Base-by-base conservation (phyloP, 1,139 yeast species). In the Candida labiduridarum region DNA sequence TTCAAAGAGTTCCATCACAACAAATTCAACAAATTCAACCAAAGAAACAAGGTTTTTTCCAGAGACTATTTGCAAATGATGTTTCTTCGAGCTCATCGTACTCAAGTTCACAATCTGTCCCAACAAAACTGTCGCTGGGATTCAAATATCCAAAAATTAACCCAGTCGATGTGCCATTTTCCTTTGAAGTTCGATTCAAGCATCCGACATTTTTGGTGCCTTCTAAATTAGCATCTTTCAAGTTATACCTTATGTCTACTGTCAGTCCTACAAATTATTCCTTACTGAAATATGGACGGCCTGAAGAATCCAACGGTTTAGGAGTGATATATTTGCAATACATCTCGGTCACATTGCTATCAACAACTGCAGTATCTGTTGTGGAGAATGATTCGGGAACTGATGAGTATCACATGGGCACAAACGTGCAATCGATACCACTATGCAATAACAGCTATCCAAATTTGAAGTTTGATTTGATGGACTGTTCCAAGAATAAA, bases 131-230 rank as follows among this genome's bases (percentile, higher is more conserved):
- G 18, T 42, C 40, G 25, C 41, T 45, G 5, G 12, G 44, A 3
- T 33, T 36, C 14, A 25, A 48, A 22, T 46, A 57, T 38, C 71
- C 70, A 1, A 66, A 65, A 36, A 69, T 74, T 6, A 58, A 63
- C n/a, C 57, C 73, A 6, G 62, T 62, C 19, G 76, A 78, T 48
- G 76, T 80, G 11, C 73, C 78, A 2, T 72, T 79, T 52, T 63
- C 71, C 1, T 71, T 80, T 52, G 85, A 80, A 56, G 69, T 72
- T 10, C 61, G 85, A 47, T 78, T 78, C 56, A 65, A 74, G 44
- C 67, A 74, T 46, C 82, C 83, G 0, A 75, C 81, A 3, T 71
- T 67, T 45, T 61, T 78, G 49, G 66, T 72, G 4, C 83, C 82
- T 0, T 67, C 73, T 1, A 69, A 68, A 49, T 61, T 68, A 1